A percentile compares a stretch with the other conserved stretches of the same genome.
These are phyloP conservation scores for Candida ficus DNA, from an alignment of 805 yeast genomes.

Conservation along the genomic window DNA sequence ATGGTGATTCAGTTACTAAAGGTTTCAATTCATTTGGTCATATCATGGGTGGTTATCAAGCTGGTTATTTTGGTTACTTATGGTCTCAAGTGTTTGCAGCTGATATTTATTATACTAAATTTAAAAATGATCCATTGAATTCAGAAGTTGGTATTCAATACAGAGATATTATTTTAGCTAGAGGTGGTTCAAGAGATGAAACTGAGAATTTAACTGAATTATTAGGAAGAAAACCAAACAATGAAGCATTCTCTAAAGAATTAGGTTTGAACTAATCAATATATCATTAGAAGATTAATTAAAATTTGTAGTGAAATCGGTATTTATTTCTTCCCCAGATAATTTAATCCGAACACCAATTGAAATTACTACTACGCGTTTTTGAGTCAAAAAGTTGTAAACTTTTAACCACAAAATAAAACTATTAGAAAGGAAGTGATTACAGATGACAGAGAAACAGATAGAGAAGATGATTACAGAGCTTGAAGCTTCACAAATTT, in stretches of 20 bases:
- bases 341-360: no score
- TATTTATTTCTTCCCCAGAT: no score
- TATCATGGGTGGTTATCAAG: conserved; percentile 75
- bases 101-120: conserved; percentile 71
- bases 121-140: conserved; percentile 64
- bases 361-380: no score
- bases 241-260: conserved; percentile 68
- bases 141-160: conserved; percentile 56
- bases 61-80: conserved; percentile 80
- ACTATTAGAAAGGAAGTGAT: no score
- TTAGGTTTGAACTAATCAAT: conserved; percentile 41
- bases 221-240: conserved; percentile 71
- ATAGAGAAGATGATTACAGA: conserved; percentile 9
- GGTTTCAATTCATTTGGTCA: conserved; percentile 81
- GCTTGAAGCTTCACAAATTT: conserved; percentile 1
- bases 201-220: conserved; percentile 58
- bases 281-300: no score
- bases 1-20: conserved; percentile 49
- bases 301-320: no score
- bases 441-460: conserved; percentile 11
- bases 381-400: no score
- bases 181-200: conserved; percentile 73
- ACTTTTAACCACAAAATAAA: no score
- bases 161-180: conserved; percentile 61
- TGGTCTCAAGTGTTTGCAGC: conserved; percentile 85